Evolutionary conservation across 805 yeast genomes (phyloP).

Genomic region (Pichia pseudocactophila): DNA sequence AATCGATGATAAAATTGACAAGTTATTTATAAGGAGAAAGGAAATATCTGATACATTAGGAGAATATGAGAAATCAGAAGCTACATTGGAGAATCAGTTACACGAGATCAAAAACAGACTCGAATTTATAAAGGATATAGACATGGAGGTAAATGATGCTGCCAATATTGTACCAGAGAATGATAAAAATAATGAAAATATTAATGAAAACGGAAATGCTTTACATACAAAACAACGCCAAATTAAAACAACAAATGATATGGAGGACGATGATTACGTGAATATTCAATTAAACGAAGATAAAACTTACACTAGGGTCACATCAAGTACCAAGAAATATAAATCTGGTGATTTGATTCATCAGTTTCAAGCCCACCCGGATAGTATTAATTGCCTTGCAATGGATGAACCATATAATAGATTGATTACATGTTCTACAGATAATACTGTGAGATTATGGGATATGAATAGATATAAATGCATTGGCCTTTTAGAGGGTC

Average conservation of each 20-base stretch:
- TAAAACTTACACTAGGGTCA: slow-evolving; percentile 30
- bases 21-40: slow-evolving; percentile 42
- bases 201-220: not conserved
- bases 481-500: slow-evolving; percentile 49
- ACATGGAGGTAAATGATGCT: slow-evolving; percentile 19
- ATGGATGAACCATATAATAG: slow-evolving; percentile 71
- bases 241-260: slow-evolving; percentile 10
- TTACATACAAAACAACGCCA: not conserved
- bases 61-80: slow-evolving; percentile 50
- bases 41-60: slow-evolving; percentile 52
- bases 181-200: slow-evolving; percentile 13
- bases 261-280: slow-evolving; percentile 21
- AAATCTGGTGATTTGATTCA: slow-evolving; percentile 48
- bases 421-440: slow-evolving; percentile 68
- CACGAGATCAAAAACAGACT: slow-evolving; percentile 36
- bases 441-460: slow-evolving; percentile 78
- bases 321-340: slow-evolving; percentile 39
- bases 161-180: slow-evolving; percentile 12
- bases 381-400: slow-evolving; percentile 47
- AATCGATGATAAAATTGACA: slow-evolving; percentile 48
- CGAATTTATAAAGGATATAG: slow-evolving; percentile 34
- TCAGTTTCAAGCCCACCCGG: slow-evolving; percentile 43
- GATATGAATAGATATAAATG: slow-evolving; percentile 53
- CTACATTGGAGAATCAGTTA: slow-evolving; percentile 42
- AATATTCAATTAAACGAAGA: slow-evolving; percentile 19